Conservation (phyloP, 768 basidiomycete species). For the Holtermannia corniformis region DNA sequence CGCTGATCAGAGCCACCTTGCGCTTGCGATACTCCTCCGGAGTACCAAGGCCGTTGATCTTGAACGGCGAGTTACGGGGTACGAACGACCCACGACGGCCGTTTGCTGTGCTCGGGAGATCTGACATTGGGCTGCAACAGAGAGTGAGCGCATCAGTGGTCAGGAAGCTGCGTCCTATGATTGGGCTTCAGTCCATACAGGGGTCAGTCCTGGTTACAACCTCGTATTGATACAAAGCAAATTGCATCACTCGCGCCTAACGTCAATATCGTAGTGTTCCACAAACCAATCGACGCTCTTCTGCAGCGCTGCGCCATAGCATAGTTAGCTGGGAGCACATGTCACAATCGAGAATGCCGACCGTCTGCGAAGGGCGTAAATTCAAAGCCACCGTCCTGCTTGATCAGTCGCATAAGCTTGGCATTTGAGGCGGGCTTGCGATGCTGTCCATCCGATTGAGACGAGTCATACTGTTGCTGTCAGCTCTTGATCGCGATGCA, state of each 20-base stretch:
- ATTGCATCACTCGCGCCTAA: no score
- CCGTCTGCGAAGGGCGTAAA: slow-evolving; percentile 87
- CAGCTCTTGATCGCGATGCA: not conserved
- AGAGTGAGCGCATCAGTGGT: no score
- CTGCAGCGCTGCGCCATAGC: slow-evolving; percentile 52
- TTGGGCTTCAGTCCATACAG: no score
- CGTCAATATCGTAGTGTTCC: slow-evolving; percentile 66
- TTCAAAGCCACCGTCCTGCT: slow-evolving; percentile 55
- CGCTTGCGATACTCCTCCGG: slow-evolving; percentile 75
- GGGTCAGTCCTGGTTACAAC: no score
- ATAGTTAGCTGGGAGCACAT: not conserved
- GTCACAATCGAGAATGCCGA: slow-evolving; percentile 38
- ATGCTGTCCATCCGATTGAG: slow-evolving; percentile 83
- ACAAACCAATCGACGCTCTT: slow-evolving; percentile 80
- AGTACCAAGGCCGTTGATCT: slow-evolving; percentile 38
- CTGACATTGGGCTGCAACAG: no score
- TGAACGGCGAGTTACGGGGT: no score
- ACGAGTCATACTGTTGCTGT: slow-evolving; percentile 61
- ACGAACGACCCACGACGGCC: no score
- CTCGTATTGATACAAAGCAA: no score
- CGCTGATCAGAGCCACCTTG: slow-evolving; percentile 88
- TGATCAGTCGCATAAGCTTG: slow-evolving; percentile 64
- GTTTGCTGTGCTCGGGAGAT: no score
- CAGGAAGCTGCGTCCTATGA: no score
- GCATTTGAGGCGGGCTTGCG: slow-evolving; percentile 92